Base-by-base conservation (phyloP, 129 eudicot species). In the Centrapalus pauciflorus region DNA sequence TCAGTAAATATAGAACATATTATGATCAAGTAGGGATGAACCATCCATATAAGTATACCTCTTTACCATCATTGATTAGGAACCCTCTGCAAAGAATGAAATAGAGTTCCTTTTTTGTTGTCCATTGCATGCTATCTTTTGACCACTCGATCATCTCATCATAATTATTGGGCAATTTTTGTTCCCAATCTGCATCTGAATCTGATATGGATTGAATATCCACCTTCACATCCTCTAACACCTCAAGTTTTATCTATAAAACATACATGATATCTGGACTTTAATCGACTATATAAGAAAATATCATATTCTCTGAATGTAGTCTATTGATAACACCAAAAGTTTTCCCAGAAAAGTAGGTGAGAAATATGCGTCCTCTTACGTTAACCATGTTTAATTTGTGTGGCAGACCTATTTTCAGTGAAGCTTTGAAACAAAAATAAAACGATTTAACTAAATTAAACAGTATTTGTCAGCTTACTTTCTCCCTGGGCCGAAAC, bases 31-130 rank as follows among this genome's bases (percentile, higher is more conserved):
- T 23, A 10, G 26, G 13, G 29, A 25, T 13, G 38, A 68, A 24
- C 4, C 23, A 23, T 7, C 7, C 27, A 35, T 13, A 55, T 13
- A 20, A 59, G 2, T 17, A 9, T 66, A 69, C 66, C 76, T n/a
- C 54, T n/a, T 32, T 20, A 24, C 60, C 30, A 1, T 14, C 1
- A 2, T 27, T 32, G 13, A 48, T 48, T 2, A 21, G 28, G 61
- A 71, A 49, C 30, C 69, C 76, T 71, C 49, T 49, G 61, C 52
- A 24, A 61, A 71, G 29, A 61, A 14, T 25, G 2, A 0, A 21
- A 54, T 71, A 49, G n/a, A 71, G 69, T 71, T 61, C 76, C 69
- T 71, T 60, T 9, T 71, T 48, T 0, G 76, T 71, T 61, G 61
- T 43, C 58, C 69, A 71, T 24, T 30, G 5, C 28, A 59, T 2